Evolutionary conservation across 202 grass and related monocot species (phyloP), one percentile per base, ranked within the genome.

Genomic region (Setaria viridis): DNA sequence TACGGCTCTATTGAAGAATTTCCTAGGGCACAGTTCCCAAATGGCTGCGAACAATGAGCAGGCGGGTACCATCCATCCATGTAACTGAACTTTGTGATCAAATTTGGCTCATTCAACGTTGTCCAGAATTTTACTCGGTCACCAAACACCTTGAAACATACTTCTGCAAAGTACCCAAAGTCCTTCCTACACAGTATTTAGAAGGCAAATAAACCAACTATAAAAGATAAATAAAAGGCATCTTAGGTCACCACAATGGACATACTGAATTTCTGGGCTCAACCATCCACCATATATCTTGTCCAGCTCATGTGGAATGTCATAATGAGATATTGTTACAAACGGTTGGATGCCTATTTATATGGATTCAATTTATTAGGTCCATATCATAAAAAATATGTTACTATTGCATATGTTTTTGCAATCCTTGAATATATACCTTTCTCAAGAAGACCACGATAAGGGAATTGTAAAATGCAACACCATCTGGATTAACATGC

Each of bases 311-410:
- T 90, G 72, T 32, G 94, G 94, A 67, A 90, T 72, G 72, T 94
- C 94, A 14, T 84, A 94, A 33, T 97, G 94, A 80, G 48, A 88
- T 80, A 94, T 76, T 10, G 94, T 94, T 42, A 89, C 94, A 90
- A 97, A 97, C 25, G 91, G 91, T 43, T 92, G 58, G 67, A 97
- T 97, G 13, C 91, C 94, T 97, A 59, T 59, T 72, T 50, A 81
- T 56, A 21, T 35, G 17, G 30, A 76, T 67, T 50, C 1, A 17
- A 7, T 80, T 33, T 68, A 25, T n/a, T n/a, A 80, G 45, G 25
- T 25, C 30, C 5, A 3, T 29, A 43, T 46, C 10, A 43, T 51
- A 11, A 49, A 48, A 80, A 73, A 3, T 16, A 12, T n/a, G 20
- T 54, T 41, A n/a, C 3, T 21, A 3, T 16, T 71, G 2, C n/a